Conservation (phyloP, 2,329 filamentous ascomycete genomes). For the Trichoderma atrobrunneum region DNA sequence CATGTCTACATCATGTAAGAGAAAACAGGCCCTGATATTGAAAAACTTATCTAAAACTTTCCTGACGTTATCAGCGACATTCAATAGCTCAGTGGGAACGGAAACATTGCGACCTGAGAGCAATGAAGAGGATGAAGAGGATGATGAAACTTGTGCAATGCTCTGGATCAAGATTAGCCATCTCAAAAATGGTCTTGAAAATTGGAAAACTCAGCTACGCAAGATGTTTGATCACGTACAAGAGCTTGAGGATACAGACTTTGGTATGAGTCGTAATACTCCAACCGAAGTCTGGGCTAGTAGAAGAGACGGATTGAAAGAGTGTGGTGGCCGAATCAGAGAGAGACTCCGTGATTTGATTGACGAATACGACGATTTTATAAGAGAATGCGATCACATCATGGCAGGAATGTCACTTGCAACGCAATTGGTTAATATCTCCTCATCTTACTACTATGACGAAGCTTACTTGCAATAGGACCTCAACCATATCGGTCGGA, state of each 20-base stretch:
- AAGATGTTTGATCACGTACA: slow-evolving; percentile 25
- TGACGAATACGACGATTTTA: slow-evolving; percentile 23
- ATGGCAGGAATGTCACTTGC: slow-evolving; percentile 23
- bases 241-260: slow-evolving; percentile 10
- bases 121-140: not conserved
- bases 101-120: not conserved
- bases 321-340: not conserved
- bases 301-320: not conserved
- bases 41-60: not conserved
- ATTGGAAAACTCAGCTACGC: slow-evolving; percentile 24
- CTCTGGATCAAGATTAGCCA: slow-evolving; percentile 25
- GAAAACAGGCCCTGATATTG: not conserved
- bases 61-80: not conserved
- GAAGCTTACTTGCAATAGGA: not conserved
- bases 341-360: slow-evolving; percentile 21
- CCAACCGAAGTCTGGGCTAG: not conserved
- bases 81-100: not conserved
- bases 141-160: not conserved
- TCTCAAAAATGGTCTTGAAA: slow-evolving; percentile 22
- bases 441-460: too few species aligned
- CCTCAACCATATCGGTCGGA: not conserved
- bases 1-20: not conserved
- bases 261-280: not conserved
- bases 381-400: slow-evolving; percentile 20
- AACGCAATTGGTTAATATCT: slow-evolving; percentile 20